Evolutionary conservation across 176 grass and related monocot species (phyloP), one percentile per base, ranked within the genome.

Genomic region (Triticum turgidum): DNA sequence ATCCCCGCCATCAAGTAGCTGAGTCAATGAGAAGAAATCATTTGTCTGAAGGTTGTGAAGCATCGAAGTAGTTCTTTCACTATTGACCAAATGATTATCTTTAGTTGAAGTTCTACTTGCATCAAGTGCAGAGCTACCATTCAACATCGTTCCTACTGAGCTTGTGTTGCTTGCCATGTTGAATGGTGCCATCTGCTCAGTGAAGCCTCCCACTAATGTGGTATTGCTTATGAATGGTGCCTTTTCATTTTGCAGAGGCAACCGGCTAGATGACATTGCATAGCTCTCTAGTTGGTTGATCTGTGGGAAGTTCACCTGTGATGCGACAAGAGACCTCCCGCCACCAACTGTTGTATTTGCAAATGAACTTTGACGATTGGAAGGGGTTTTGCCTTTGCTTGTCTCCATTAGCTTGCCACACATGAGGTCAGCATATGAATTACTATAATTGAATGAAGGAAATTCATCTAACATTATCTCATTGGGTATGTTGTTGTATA

Each of bases 401-500:
- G 35, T 12, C 20, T 14, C 61, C 45, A 68, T 27, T 54, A 54
- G 9, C 12, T n/a, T 81, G 0, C 33, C 66, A 35, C 15, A 15
- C 66, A 69, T 7, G 2, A 37, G 4, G 32, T 37, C 9, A 0
- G 6, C 65, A 54, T 79, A 30, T 7, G 38, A 34, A 6, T 0
- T 71, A 6, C 2, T 0, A 83, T 25, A 41, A 82, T 3, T 3
- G 12, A 8, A 14, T 30, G 11, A 73, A 5, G 18, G 37, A 49
- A 72, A 63, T 17, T 51, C 6, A 41, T 42, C 20, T 32, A 67
- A 22, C 38, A 65, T 32, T 17, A 0, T 33, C 4, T 27, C 78
- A 69, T 81, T 47, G 71, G 80, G 11, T 52, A 78, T 82, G 58
- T 77, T 86, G 47, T 86, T 37, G 81, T 67, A 41, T 71, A 76